Evolutionary conservation across 2,329 filamentous ascomycete species (phyloP).

Genomic region (Fusarium pseudonygamai): DNA sequence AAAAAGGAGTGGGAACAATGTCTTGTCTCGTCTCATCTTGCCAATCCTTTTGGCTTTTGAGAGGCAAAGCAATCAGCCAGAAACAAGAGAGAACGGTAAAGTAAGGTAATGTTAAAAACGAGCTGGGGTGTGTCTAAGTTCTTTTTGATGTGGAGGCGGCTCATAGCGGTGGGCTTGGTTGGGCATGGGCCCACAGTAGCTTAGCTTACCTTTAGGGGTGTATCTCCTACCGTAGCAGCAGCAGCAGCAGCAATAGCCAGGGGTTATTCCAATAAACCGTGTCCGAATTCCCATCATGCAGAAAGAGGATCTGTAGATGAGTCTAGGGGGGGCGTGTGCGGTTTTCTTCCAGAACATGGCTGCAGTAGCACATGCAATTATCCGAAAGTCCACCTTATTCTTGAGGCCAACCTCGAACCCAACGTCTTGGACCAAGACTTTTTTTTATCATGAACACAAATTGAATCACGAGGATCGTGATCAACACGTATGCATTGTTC

Average conservation of each 20-base stretch:
- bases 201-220: conserved; percentile 25
- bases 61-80: not conserved
- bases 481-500: conserved; percentile 21
- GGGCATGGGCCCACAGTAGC: conserved; percentile 10
- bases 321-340: conserved; percentile 11
- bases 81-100: not conserved
- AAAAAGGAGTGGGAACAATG: conserved; percentile 26
- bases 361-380: conserved; percentile 23
- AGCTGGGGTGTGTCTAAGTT: conserved; percentile 13
- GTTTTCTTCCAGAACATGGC: conserved; percentile 22
- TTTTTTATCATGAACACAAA: not conserved
- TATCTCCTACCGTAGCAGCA: not conserved
- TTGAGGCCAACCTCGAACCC: conserved; percentile 25
- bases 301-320: conserved; percentile 3
- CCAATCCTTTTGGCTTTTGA: conserved; percentile 21
- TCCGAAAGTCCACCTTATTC: conserved; percentile 12
- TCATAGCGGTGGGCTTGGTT: conserved; percentile 6
- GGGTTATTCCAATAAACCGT: conserved; percentile 35
- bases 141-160: conserved; percentile 11
- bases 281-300: conserved; percentile 20
- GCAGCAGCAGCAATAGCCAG: conserved; percentile 7
- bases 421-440: not conserved
- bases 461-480: conserved; percentile 29
- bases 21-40: not conserved
- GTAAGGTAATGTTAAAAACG: not conserved